A percentile compares a stretch with the other conserved stretches of the same genome.
Evolutionary conservation across 2,329 filamentous ascomycete species (phyloP).

Genomic region (Achaetomium macrosporum): DNA sequence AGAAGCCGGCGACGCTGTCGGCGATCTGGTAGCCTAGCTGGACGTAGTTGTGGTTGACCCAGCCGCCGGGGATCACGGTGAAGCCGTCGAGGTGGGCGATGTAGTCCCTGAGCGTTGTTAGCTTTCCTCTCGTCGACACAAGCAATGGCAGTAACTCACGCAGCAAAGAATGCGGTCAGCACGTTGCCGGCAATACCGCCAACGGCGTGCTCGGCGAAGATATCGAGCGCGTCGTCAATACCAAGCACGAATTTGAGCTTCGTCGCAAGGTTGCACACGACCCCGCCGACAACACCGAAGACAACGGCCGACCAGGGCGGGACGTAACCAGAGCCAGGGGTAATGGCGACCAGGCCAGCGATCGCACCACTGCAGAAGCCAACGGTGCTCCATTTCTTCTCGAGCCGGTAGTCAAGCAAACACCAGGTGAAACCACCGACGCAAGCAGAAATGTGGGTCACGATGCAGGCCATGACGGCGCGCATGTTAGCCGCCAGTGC

Average conservation of each 20-base stretch:
- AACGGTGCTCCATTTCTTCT: slow-evolving; percentile 89
- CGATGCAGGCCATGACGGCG: slow-evolving; percentile 81
- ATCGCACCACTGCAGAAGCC: slow-evolving; percentile 90
- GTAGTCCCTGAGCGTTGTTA: slow-evolving; percentile 45
- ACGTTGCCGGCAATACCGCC: slow-evolving; percentile 78
- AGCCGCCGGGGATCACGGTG: slow-evolving; percentile 54
- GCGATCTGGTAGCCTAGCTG: slow-evolving; percentile 68
- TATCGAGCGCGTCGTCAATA: slow-evolving; percentile 82
- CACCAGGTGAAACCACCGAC: slow-evolving; percentile 79
- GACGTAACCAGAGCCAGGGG: slow-evolving; percentile 75
- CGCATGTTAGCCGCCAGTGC: slow-evolving; percentile 78
- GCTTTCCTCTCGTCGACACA: background rate
- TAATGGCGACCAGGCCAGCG: slow-evolving; percentile 81
- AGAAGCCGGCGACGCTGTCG: slow-evolving; percentile 58
- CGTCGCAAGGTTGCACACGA: slow-evolving; percentile 77
- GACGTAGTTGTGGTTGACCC: slow-evolving; percentile 65
- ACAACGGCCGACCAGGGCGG: slow-evolving; percentile 57
- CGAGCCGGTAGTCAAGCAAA: slow-evolving; percentile 83
- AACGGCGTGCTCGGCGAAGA: slow-evolving; percentile 84
- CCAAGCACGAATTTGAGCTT: slow-evolving; percentile 71
- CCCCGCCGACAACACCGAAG: slow-evolving; percentile 53
- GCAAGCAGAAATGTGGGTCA: slow-evolving; percentile 81
- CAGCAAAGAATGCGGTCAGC: slow-evolving; percentile 70
- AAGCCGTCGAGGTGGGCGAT: slow-evolving; percentile 69
- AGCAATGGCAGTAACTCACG: slow-evolving; percentile 40